phyloP scores from a whole-genome alignment of 441 rosid genomes.

The Cnidoscolus chayamansa region DNA sequence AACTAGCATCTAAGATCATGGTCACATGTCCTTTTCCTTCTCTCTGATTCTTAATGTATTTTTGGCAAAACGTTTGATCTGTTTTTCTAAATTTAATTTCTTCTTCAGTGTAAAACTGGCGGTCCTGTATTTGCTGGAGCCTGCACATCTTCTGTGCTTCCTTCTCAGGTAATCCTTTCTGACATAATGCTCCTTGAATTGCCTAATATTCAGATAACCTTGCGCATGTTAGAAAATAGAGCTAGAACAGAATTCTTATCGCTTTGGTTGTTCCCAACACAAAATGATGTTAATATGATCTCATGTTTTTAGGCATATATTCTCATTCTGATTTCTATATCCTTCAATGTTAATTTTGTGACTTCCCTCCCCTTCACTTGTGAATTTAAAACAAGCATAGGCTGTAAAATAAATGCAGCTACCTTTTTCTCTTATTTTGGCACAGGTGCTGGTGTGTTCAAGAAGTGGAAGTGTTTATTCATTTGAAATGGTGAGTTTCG shows the following conservation, averaged over 20 bases:
- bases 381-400: not conserved
- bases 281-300: not conserved
- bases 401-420: not conserved
- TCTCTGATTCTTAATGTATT: not conserved
- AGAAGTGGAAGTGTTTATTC: constrained; percentile 80
- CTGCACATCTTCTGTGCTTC: constrained; percentile 57
- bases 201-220: not conserved
- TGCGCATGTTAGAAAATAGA: not conserved
- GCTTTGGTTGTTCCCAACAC: not conserved
- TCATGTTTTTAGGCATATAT: not conserved
- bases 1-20: not conserved
- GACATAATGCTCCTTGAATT: not conserved
- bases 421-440: constrained; percentile 10
- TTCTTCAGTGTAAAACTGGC: constrained; percentile 56
- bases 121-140: constrained; percentile 95
- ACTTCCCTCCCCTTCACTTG: constrained; percentile 1
- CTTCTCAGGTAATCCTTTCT: constrained; percentile 60
- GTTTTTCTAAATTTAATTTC: constrained; percentile 12
- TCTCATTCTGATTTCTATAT: not conserved
- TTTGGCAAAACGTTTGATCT: not conserved
- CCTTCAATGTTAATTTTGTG: not conserved
- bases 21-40: not conserved
- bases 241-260: not conserved
- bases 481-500: constrained; percentile 53
- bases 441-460: constrained; percentile 75